Evolutionary conservation across 78 protist species (phyloP).

Genomic region (Dictyostelium capitatum): DNA sequence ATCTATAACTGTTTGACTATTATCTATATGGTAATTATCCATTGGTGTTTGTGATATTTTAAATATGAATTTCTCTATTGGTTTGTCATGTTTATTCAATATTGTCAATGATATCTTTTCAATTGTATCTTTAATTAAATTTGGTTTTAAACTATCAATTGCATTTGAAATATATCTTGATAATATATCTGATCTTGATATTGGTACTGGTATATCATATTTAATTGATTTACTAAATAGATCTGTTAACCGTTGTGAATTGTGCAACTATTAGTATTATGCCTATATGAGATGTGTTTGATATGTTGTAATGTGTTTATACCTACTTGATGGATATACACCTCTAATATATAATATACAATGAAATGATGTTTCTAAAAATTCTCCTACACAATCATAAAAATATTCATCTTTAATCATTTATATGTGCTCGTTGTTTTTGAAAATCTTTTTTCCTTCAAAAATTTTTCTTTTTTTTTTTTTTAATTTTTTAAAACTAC

Average conservation of each 20-base stretch:
- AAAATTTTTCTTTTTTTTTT: not conserved
- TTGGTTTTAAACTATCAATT: conserved; percentile 30
- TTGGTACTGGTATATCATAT: conserved; percentile 69
- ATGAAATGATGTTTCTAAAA: conserved; percentile 54
- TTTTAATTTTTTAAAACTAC: not conserved
- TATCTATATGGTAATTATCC: not conserved
- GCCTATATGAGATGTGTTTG: not conserved
- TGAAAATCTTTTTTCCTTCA: not conserved
- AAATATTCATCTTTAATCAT: not conserved
- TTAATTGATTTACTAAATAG: conserved; percentile 42
- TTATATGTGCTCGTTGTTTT: not conserved
- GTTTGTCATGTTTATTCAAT: conserved; percentile 18
- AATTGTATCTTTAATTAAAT: not conserved
- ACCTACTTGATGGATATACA: conserved; percentile 57
- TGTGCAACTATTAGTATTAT: not conserved
- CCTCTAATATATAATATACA: conserved; percentile 41
- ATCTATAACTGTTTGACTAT: not conserved
- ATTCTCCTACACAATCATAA: conserved; percentile 33
- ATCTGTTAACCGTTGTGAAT: too few relatives aligned
- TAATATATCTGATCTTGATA: conserved; percentile 8
- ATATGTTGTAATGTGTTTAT: not conserved
- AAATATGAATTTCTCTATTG: conserved; percentile 54
- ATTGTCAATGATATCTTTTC: conserved; percentile 38
- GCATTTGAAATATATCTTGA: conserved; percentile 20
- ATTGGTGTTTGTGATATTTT: not conserved